Base-by-base conservation (phyloP, 345 rosid species). In the Fremontodendron californicum region DNA sequence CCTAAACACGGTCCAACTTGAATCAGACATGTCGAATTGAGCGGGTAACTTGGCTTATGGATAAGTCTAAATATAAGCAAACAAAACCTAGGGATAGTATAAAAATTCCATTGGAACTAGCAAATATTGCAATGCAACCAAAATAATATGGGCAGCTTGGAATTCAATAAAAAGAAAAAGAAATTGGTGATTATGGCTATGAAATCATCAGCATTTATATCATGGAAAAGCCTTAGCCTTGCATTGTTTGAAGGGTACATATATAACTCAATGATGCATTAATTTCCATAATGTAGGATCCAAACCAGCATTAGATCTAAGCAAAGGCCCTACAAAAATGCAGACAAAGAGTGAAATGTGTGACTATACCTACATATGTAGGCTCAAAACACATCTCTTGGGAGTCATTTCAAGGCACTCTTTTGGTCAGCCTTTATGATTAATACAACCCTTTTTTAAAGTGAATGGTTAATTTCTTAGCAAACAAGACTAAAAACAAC, bases 331-430 rank as follows among this genome's bases (percentile, higher is more conserved):
- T 31, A 15, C 42, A 13, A 31, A 61, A 33, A 42, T 73, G 43
- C 39, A 15, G 79, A 77, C 77, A 69, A 35, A 16, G 7, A 71
- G 75, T 45, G 74, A 62, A 31, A 16, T 74, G 55, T 70, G 23
- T 23, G 10, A n/a, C 58, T 51, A 62, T 63, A 29, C 10, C 67
- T 55, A 42, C 76, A 77, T 74, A 80, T 70, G 69, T 52, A 69
- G 70, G 79, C 74, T 75, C 78, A 31, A 48, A 71, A 65, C 43
- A 70, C 49, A 60, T 49, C 40, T 40, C 13, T 45, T 46, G 37
- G 11, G 35, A 57, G 81, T 40, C 81, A 78, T 29, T 77, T 82
- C 40, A 48, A 16, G 48, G 55, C 73, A 37, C 48, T 19, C 67
- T 63, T 37, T 7, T 81, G 60, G 74, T 64, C 69, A 63, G 12